Base-by-base conservation (phyloP, 176 grass and related monocot species). In the Miscanthus lutarioriparius region DNA sequence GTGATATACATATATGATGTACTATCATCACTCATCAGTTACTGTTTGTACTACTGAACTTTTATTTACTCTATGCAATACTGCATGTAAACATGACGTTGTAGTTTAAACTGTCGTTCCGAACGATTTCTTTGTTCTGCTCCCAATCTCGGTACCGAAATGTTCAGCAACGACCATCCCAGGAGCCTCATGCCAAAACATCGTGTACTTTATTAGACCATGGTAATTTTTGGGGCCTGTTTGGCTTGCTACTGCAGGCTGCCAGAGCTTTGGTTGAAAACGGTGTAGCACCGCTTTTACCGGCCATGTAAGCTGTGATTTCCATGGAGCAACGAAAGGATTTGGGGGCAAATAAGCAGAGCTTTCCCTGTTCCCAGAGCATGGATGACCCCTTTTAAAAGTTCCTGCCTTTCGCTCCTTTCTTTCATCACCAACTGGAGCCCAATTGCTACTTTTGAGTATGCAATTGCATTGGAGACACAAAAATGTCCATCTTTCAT, bases 321-420 rank as follows among this genome's bases (percentile, higher is more conserved):
- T 68, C 14, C 72, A 22, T 35, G 2, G 19, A 2, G 9, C 20
- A 25, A 17, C 43, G 25, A 10, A 22, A 64, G 35, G 40, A 17
- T 20, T 44, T 81, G 27, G 28, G 22, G 8, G 38, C 45, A 6
- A 81, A 39, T 37, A 6, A 8, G 49, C 16, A 7, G 30, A 44
- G 4, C 67, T 70, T 89, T 79, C 62, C 48, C 16, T 9, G 41
- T 35, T 86, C 44, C 67, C 40, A 66, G 56, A 77, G 54, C 53
- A 63, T 11, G 16, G 17, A 36, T 15, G 9, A 7, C 0, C 38
- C 22, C 68, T 71, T 71, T 78, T 82, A 9, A 41, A 41, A 27
- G 8, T 28, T 77, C 43, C 35, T 14, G 3, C 36, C 36, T 80
- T 80, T 84, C 4, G 19, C 13, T 40, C 13, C 14, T 37, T 47